Percentiles rank a stretch among this genome's conserved stretches.
Conservation (phyloP, 768 basidiomycete genomes). For the Phaffia australis region DNA sequence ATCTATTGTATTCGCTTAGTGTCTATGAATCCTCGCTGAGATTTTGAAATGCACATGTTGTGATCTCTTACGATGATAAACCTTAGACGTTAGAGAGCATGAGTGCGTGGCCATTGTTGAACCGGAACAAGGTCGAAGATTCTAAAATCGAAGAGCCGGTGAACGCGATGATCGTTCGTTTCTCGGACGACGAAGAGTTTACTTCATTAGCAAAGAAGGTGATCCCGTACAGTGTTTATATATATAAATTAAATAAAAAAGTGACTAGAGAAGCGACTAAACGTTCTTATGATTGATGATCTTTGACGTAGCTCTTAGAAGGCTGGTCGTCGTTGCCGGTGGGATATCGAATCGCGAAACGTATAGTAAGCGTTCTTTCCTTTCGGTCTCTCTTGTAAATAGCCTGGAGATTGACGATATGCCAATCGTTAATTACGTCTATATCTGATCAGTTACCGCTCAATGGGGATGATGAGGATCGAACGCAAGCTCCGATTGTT, state of each 20-base stretch:
- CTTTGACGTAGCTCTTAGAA: slow-evolving; percentile 1
- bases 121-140: slow-evolving; percentile 85
- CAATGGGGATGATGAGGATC: too few relatives aligned
- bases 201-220: slow-evolving; percentile 57
- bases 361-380: slow-evolving; percentile 6
- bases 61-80: neutral
- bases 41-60: neutral
- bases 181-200: slow-evolving; percentile 50
- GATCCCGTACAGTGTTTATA: too few relatives aligned
- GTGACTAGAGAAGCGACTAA: neutral
- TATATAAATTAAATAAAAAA: neutral
- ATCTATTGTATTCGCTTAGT: neutral
- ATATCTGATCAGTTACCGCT: too few relatives aligned
- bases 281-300: neutral
- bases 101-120: slow-evolving; percentile 61
- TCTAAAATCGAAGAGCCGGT: slow-evolving; percentile 60
- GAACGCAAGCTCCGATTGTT: too few relatives aligned
- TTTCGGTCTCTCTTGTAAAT: too few relatives aligned
- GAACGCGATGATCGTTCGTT: slow-evolving; percentile 41
- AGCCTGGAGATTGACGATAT: too few relatives aligned
- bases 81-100: slow-evolving; percentile 39
- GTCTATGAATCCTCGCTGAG: neutral
- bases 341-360: slow-evolving; percentile 64
- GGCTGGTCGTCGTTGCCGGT: slow-evolving; percentile 7
- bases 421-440: too few relatives aligned